These are phyloP conservation scores for Fusarium nelsonii DNA, from an alignment of 2,329 filamentous ascomycete genomes.

Conservation along the genomic window DNA sequence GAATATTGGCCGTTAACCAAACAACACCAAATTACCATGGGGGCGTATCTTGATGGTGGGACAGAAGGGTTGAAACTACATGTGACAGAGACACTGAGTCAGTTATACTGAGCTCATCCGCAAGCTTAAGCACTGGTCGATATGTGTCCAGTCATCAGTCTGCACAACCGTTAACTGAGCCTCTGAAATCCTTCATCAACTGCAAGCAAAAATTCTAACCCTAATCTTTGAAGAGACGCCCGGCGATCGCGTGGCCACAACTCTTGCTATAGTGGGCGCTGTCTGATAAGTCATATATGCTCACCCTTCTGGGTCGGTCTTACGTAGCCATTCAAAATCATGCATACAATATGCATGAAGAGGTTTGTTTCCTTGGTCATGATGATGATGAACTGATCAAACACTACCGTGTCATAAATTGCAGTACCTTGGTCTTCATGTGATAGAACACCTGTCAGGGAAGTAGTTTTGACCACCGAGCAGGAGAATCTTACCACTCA, in stretches of 20 bases:
- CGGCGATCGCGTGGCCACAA: background rate
- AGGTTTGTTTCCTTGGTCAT: background rate
- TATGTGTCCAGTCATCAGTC: background rate
- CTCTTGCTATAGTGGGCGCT: background rate
- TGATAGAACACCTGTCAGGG: background rate
- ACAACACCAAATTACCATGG: background rate
- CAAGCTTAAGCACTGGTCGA: background rate
- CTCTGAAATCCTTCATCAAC: background rate
- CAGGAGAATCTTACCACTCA: background rate
- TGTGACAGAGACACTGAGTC: constrained; percentile 6
- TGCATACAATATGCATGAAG: background rate
- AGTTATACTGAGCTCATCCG: background rate
- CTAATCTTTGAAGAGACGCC: background rate
- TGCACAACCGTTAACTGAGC: no score
- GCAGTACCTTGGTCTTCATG: background rate
- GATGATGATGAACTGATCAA: constrained; percentile 2
- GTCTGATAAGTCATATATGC: background rate
- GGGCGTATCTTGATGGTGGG: background rate
- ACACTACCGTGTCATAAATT: background rate
- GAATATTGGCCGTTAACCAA: background rate
- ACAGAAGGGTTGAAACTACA: background rate
- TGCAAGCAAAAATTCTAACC: background rate
- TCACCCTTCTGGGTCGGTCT: background rate
- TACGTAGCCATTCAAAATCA: background rate
- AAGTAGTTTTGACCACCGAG: background rate